Base-by-base conservation (phyloP, 768 basidiomycete species). In the Calocybe cyanea region DNA sequence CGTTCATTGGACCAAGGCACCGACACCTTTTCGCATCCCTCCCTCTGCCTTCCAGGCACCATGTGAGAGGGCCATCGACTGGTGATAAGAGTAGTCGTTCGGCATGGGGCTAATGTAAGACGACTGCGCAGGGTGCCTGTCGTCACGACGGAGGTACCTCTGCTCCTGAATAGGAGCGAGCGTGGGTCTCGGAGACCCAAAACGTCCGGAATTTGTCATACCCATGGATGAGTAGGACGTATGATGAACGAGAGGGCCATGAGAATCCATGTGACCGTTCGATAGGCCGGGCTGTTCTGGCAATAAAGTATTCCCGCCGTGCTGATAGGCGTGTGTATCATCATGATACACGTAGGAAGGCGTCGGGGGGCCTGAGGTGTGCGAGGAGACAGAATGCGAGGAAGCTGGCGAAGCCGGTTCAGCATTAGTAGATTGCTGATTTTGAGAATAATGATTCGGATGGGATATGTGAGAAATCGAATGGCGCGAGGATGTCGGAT, bases 391-490 rank as follows among this genome's bases (percentile, higher is more conserved):
- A 5, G 25, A 28, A 28, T 28, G 25, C 25, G 72, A 68, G 4
- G 77, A 77, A 7, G 72, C 72, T 0, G 80, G 76, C 0, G 80
- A 80, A 0, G 75, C 71, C 0, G 76, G 68, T 15, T 62, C 66
- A 41, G 66, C 62, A 41, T 41, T 44, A 35, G 64, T 63, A 4
- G 61, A 52, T 48, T 65, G 48, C 57, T 72, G 58, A 52, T 46
- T 53, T 24, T 63, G 69, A 3, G 68, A 62, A 46, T 75, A 72
- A 17, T 71, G 61, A 10, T 75, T 73, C 0, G 78, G 77, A 47
- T 79, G 76, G 0, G 77, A 79, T 18, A 81, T 75, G 46, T 80
- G 79, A 0, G 79, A 79, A 19, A 81, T 77, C 5, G 79, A 80
- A 33, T 79, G 74, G 8, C 80, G 73, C n/a, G 78, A 80, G 3